A percentile compares a stretch with the other conserved stretches of the same genome.
These are phyloP conservation scores for Cordyceps sp. DNA, from an alignment of 2,329 filamentous ascomycete genomes.

Conservation along the genomic window DNA sequence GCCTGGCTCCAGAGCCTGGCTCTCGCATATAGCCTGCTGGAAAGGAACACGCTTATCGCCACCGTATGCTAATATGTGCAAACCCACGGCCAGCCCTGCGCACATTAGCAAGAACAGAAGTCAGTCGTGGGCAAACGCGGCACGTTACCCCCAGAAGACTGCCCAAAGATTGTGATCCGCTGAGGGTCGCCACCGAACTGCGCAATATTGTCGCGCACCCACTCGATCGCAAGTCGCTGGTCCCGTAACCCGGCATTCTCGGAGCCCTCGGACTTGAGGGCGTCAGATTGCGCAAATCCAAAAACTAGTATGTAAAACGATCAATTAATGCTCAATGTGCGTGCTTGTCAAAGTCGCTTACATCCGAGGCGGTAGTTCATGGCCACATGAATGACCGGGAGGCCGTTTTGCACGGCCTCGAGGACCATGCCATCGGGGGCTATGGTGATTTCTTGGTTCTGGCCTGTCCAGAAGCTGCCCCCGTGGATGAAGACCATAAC, in stretches of 20 bases:
- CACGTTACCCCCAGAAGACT: conserved; percentile 13
- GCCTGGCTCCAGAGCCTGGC: conserved; percentile 32
- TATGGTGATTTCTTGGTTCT: conserved; percentile 15
- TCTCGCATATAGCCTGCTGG: conserved; percentile 26
- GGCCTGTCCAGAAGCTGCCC: conserved; percentile 15
- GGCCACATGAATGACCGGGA: conserved; percentile 16
- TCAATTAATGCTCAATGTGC: background rate
- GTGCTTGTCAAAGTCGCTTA: conserved; percentile 1
- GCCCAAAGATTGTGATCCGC: conserved; percentile 32
- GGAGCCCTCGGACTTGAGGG: conserved; percentile 6
- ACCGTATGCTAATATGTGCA: conserved; percentile 32
- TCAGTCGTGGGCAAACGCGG: too few species aligned
- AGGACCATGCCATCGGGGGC: conserved; percentile 26
- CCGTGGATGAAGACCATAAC: conserved; percentile 20
- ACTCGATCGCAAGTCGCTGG: conserved; percentile 27
- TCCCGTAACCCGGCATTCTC: conserved; percentile 34
- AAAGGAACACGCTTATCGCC: conserved; percentile 25
- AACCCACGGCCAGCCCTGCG: conserved; percentile 21
- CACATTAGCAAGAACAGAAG: too few species aligned
- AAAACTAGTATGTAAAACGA: conserved; percentile 7
- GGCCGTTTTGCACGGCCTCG: conserved; percentile 25
- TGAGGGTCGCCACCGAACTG: conserved; percentile 48
- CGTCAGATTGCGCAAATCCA: conserved; percentile 10
- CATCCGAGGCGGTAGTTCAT: conserved; percentile 16
- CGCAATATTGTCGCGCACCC: conserved; percentile 43